Evolutionary conservation across 2,329 filamentous ascomycete species (phyloP), one percentile per base, ranked within the genome.

Genomic region (Monosporascus sp.): DNA sequence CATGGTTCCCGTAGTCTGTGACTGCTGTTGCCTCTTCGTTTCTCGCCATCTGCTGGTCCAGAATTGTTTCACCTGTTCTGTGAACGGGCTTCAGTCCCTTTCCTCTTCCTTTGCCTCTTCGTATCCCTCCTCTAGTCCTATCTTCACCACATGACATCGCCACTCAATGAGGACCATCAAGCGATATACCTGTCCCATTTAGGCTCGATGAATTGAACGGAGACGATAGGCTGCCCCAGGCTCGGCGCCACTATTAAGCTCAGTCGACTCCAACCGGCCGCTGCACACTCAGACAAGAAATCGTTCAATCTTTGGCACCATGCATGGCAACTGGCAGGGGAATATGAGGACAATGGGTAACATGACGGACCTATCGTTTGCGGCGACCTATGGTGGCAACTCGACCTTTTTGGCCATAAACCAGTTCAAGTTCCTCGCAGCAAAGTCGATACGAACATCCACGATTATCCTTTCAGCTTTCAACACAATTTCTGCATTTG

Each of bases 391-490:
- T 27, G 54, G 56, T 62, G 60, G 55, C 50, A 81, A 78, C 63
- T 69, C 70, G 35, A 75, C 76, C 6, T 72, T 73, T 39, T 67
- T 73, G 39, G 66, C 80, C 56, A 74, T 79, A 60, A 78, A 79
- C 61, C 65, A 80, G 57, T 72, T 82, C 59, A 74, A 71, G 54
- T 79, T 82, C 57, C 74, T 75, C 31, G 73, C 77, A 17, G 76
- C 77, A 57, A 82, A 77, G 62, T 84, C 81, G 36, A 74, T 84
- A 61, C 75, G 83, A 59, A 83, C 79, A 18, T 84, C 82, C 24
- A 81, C 80, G 44, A 78, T 86, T 52, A 81, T 85, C 55, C 73
- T 86, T 51, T 78, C 82, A 37, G 70, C 74, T 52, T 85, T 86
- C 70, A 87, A 86, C 65, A 74, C 80, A 22, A 64, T 83, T 50